These are phyloP conservation scores for Botrytis deweyae DNA, from an alignment of 2,329 filamentous ascomycete genomes.

Conservation along the genomic window DNA sequence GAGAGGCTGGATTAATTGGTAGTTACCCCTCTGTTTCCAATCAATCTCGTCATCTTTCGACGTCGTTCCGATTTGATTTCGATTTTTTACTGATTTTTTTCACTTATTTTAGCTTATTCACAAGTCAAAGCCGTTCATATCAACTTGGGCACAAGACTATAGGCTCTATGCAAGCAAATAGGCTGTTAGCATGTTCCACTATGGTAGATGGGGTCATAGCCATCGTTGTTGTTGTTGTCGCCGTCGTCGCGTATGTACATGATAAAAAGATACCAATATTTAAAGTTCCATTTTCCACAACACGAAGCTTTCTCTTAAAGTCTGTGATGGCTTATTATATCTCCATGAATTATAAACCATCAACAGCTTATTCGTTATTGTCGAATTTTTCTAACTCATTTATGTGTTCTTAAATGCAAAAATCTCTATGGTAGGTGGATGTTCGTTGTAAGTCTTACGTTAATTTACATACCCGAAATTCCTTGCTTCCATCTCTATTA, in stretches of 20 bases:
- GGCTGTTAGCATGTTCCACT: fast-evolving
- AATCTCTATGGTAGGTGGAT: background rate
- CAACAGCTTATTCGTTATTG: background rate
- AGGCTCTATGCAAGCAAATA: background rate
- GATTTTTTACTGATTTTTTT: background rate
- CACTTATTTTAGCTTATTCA: slow-evolving; percentile 35
- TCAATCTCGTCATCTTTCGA: background rate
- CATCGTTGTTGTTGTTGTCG: background rate
- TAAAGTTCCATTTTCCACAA: background rate
- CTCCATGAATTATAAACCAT: background rate
- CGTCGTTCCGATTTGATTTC: background rate
- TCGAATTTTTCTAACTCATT: background rate
- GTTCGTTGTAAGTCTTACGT: background rate
- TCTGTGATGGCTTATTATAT: too few relatives aligned
- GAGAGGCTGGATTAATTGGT: slow-evolving; percentile 45
- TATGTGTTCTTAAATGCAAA: background rate
- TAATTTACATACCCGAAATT: background rate
- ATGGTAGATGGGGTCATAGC: background rate
- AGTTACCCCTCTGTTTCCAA: background rate
- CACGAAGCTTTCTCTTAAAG: background rate
- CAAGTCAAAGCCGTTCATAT: slow-evolving; percentile 44
- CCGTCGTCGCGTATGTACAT: background rate
- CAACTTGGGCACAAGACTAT: slow-evolving; percentile 38
- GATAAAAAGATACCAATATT: background rate
- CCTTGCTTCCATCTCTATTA: background rate